phyloP scores from a whole-genome alignment of 2,329 filamentous ascomycete species.

The Acrodontium crateriforme region DNA sequence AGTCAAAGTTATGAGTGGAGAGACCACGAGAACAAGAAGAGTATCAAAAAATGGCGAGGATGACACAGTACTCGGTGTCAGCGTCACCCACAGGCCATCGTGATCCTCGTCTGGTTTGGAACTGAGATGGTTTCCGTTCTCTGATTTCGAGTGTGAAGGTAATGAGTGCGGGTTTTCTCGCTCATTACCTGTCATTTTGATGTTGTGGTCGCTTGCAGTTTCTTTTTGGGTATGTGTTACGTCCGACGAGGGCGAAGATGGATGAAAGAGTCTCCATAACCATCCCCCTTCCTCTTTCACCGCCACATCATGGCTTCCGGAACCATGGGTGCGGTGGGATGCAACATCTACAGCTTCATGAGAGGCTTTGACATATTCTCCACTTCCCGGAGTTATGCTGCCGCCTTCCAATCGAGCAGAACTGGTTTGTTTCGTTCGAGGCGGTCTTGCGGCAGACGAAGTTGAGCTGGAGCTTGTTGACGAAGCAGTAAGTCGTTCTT shows the following conservation, averaged over 20 bases:
- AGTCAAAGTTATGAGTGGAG: slow-evolving; percentile 79
- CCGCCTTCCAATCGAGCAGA: slow-evolving; percentile 38
- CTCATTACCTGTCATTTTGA: slow-evolving; percentile 1
- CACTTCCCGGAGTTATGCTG: slow-evolving; percentile 58
- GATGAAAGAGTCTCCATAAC: too few relatives aligned
- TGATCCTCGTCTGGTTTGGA: slow-evolving; percentile 25
- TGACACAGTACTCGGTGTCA: slow-evolving; percentile 77
- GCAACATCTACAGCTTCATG: slow-evolving; percentile 14
- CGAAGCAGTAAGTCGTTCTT: slow-evolving; percentile 18
- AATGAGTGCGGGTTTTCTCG: not conserved
- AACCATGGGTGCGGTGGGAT: slow-evolving; percentile 3
- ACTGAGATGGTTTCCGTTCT: slow-evolving; percentile 2
- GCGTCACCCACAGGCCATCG: slow-evolving; percentile 88
- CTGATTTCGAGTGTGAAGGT: not conserved
- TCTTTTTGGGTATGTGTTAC: not conserved
- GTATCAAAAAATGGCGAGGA: slow-evolving; percentile 93
- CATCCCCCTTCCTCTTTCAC: too few relatives aligned
- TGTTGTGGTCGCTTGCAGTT: not conserved
- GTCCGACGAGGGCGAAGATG: slow-evolving; percentile 1
- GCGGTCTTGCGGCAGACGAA: slow-evolving; percentile 5
- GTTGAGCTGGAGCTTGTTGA: slow-evolving; percentile 7
- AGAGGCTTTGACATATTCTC: slow-evolving; percentile 46
- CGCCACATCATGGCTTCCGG: slow-evolving; percentile 5
- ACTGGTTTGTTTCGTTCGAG: too few relatives aligned
- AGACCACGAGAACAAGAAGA: slow-evolving; percentile 88